These are phyloP conservation scores for Pichia paraexigua DNA, from an alignment of 805 yeast species.

Conservation along the genomic window DNA sequence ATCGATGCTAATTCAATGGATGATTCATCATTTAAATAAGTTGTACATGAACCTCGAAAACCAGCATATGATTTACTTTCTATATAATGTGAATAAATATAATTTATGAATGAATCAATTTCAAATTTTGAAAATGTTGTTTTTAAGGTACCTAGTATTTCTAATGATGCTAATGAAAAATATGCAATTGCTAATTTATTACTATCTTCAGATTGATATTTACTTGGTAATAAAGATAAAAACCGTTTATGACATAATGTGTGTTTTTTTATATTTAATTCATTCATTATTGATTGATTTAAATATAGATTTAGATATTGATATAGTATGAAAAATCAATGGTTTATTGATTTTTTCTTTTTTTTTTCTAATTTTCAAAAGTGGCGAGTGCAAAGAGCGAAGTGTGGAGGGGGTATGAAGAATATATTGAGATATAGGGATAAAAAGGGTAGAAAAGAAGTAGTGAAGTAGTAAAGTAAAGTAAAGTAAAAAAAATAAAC, in stretches of 20 bases:
- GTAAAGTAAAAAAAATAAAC: no score
- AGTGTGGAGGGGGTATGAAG: no score
- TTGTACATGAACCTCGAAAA: constrained; percentile 47
- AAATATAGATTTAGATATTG: no score
- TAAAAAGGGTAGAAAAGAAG: no score
- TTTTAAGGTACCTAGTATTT: constrained; percentile 30
- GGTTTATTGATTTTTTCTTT: no score
- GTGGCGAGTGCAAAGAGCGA: background rate
- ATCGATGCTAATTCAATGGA: constrained; percentile 68
- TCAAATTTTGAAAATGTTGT: constrained; percentile 24
- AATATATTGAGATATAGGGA: no score
- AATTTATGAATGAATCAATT: constrained; percentile 27
- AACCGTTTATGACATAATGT: constrained; percentile 24
- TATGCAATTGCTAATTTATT: constrained; percentile 63
- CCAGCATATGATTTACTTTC: constrained; percentile 31
- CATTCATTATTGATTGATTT: background rate
- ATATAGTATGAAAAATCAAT: no score
- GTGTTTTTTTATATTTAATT: constrained; percentile 19
- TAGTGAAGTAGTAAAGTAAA: no score
- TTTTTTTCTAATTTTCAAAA: no score
- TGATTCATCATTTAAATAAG: constrained; percentile 42
- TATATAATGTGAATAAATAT: constrained; percentile 42
- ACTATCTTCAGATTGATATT: constrained; percentile 58
- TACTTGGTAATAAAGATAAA: constrained; percentile 32
- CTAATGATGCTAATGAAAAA: constrained; percentile 59